Conservation (phyloP, 352 stramenopile species). For the Phytophthora ohioensis region DNA sequence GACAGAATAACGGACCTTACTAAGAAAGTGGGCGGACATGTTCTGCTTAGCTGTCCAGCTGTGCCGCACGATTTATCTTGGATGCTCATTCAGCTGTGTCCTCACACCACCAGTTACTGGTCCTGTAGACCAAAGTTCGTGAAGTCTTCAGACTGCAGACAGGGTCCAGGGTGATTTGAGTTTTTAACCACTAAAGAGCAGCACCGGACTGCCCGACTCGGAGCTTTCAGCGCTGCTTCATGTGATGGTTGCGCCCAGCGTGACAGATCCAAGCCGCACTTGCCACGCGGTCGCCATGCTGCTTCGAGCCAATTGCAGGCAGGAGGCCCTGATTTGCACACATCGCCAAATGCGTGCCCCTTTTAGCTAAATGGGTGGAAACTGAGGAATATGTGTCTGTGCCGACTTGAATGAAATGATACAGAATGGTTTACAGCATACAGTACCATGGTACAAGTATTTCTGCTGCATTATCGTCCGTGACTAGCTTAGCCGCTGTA, state of each 20-base stretch:
- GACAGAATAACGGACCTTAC: slow-evolving; percentile 27
- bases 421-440: too few species aligned
- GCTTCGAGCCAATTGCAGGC: slow-evolving; percentile 25
- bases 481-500: too few species aligned
- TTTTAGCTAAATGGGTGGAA: neutral
- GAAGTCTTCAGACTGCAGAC: slow-evolving; percentile 13
- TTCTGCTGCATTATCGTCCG: too few species aligned
- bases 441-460: too few species aligned
- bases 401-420: too few species aligned
- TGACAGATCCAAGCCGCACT: slow-evolving; percentile 13
- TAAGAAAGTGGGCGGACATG: slow-evolving; percentile 20
- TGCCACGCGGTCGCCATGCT: slow-evolving; percentile 15
- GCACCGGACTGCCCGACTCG: slow-evolving; percentile 2
- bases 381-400: too few species aligned
- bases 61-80: neutral
- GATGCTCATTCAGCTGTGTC: slow-evolving; percentile 14
- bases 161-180: slow-evolving; percentile 32
- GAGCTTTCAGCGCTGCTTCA: neutral
- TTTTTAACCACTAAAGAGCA: slow-evolving; percentile 16
- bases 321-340: neutral
- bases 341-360: neutral
- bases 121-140: too few species aligned
- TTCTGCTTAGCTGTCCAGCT: slow-evolving; percentile 18
- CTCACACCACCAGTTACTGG: too few species aligned
- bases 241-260: slow-evolving; percentile 18